Conservation (phyloP, 192 early-diverging fungal species). For the Coemansia sp. region DNA sequence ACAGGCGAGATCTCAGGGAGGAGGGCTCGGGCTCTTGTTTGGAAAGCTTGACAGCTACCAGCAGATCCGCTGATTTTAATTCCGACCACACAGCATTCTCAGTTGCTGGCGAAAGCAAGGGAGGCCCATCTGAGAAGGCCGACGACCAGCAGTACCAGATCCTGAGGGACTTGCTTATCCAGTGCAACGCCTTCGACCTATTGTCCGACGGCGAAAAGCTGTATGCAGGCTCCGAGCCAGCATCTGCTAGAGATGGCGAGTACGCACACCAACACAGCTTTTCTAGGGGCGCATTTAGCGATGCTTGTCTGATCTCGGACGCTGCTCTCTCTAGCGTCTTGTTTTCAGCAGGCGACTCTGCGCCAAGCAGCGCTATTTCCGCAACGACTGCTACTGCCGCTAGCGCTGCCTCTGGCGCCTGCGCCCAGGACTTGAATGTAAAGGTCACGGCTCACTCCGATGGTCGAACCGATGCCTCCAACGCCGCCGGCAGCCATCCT, state of each 20-base stretch:
- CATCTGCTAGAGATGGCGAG: neutral
- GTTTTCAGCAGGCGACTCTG: neutral
- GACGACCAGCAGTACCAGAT: constrained; percentile 23
- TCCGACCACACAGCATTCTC: neutral
- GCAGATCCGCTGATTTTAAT: neutral
- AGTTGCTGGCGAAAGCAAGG: neutral
- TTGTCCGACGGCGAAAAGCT: neutral
- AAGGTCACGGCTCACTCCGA: neutral
- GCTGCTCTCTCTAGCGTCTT: neutral
- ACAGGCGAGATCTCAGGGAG: neutral
- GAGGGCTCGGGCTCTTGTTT: neutral
- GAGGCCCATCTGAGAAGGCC: neutral
- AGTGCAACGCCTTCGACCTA: constrained; percentile 24
- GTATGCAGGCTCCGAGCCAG: neutral
- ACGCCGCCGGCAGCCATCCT: neutral
- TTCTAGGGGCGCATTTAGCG: neutral
- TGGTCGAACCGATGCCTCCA: neutral
- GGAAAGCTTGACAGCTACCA: neutral
- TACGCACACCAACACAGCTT: neutral
- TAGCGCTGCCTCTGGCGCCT: neutral
- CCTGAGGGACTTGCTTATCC: constrained; percentile 32
- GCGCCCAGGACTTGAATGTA: neutral
- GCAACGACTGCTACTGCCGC: neutral
- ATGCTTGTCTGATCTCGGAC: neutral
- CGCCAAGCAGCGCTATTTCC: neutral